Evolutionary conservation across 2,329 filamentous ascomycete genomes (phyloP).

Genomic region (Ambrosiella beaveri): DNA sequence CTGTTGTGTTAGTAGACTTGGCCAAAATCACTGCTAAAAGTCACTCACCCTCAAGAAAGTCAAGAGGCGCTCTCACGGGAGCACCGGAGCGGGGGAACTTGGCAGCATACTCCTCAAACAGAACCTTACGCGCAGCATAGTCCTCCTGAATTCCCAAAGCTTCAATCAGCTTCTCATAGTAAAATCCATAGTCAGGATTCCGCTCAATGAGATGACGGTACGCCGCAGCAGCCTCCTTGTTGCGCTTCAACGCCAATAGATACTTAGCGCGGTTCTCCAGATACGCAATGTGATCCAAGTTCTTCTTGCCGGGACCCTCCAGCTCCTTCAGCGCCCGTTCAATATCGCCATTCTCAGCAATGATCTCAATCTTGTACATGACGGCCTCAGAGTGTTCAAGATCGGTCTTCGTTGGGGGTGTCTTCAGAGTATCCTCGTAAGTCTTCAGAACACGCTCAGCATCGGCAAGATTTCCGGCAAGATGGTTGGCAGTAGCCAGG

Average conservation of each 20-base stretch:
- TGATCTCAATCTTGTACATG: slow-evolving; percentile 89
- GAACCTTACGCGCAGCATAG: slow-evolving; percentile 44
- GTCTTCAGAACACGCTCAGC: slow-evolving; percentile 83
- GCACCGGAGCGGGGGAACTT: slow-evolving; percentile 75
- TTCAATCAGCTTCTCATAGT: slow-evolving; percentile 64
- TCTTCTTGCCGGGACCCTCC: slow-evolving; percentile 57
- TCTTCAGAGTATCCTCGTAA: slow-evolving; percentile 86
- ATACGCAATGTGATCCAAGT: slow-evolving; percentile 67
- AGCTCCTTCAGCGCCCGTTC: slow-evolving; percentile 76
- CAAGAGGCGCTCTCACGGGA: slow-evolving; percentile 67
- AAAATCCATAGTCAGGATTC: slow-evolving; percentile 72
- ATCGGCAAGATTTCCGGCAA: slow-evolving; percentile 67
- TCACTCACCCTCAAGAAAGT: slow-evolving; percentile 57
- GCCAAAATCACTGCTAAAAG: not conserved
- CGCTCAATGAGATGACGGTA: slow-evolving; percentile 69
- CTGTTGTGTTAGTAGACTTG: slow-evolving; percentile 12
- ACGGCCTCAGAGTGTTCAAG: slow-evolving; percentile 86
- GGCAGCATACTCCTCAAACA: slow-evolving; percentile 62
- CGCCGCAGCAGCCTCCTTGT: slow-evolving; percentile 63
- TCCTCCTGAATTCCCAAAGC: slow-evolving; percentile 47
- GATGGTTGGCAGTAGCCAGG: slow-evolving; percentile 81
- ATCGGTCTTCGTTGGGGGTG: slow-evolving; percentile 56
- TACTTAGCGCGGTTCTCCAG: slow-evolving; percentile 79
- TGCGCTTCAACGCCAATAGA: slow-evolving; percentile 56
- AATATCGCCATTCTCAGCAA: slow-evolving; percentile 73